Evolutionary conservation across 2,329 filamentous ascomycete species (phyloP), one percentile per base, ranked within the genome.

Genomic region (Fusarium subglutinans): DNA sequence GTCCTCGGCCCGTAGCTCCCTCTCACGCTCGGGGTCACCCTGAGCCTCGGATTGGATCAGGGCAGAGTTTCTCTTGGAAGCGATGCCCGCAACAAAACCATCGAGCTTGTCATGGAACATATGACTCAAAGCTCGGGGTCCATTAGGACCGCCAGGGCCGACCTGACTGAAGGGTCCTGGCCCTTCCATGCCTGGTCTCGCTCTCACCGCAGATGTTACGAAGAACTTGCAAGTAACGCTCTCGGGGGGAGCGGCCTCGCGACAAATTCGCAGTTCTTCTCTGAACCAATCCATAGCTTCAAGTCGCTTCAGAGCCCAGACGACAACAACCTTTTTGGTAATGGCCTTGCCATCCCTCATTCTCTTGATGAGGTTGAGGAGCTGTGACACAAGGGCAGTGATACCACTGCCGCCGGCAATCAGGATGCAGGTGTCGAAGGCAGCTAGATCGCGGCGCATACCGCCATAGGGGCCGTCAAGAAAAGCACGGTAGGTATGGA

Each of bases 271-370:
- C 66, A 98, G 87, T 82, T 98, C 96, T 83, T 98, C 95, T 74
- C 94, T 93, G 87, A 98, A 98, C 96, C 96, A 98, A 80, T 98
- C 94, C 91, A 98, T 94, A 2, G 94, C 94, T 82, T 98, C 96
- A 20, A 96, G 91, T 63, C 93, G 90, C 83, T 96, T 97, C 75
- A 98, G 86, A 10, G 95, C 91, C 96, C 96, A 98, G n/a, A 98
- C 90, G 3, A 98, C 94, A 22, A 96, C 92, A 10, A 98, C 92
- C 73, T 92, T 94, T 81, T 93, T 94, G 5, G 95, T 98, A 50
- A 98, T 94, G 40, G 96, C 95, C 82, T 98, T 98, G 56, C 94
- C 94, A 79, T 98, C 95, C 67, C 95, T 91, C 92, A 98, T 98
- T 67, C 95, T 91, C 84, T 98, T 98, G 84, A 98, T 97, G n/a